Base-by-base conservation (phyloP, 108 stramenopile species). In the Cyclotella atomus region DNA sequence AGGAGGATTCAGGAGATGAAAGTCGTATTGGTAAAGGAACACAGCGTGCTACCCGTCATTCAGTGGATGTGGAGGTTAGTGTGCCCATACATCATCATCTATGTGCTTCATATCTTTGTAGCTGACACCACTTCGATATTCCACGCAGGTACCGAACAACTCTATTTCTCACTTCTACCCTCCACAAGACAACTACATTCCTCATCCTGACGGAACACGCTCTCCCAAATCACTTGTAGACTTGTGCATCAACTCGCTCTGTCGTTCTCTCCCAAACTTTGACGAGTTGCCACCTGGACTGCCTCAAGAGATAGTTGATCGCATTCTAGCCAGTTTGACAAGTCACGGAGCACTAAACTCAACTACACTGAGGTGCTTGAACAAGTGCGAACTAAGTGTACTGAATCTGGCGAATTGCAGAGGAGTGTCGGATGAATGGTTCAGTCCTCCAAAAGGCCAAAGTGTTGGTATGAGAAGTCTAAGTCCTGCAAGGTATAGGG, bases 341-440 rank as follows among this genome's bases (percentile, higher is more conserved):
- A 76, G 79, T 34, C 88, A 92, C 59, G 84, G 87, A 25, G 91
- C 94, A 36, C 56, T 92, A 30, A 95, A 92, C 59, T 72, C 83
- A 7, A 90, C 91, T 0, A 92, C 90, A 0, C 74, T 95, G 30
- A 65, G 84, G 12, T 79, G 79, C 16, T 63, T 95, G 32, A 43
- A 69, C 44, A 86, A 88, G 27, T 91, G 94, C 61, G 94, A 95
- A 77, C 53, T 91, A 23, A 67, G 64, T 10, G 55, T 65, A 5
- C 73, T 95, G 35, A 73, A 62, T n/a, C 55, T 95, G 47, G 66
- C 88, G 3, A 79, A 86, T 19, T 89, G 88, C 54, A 83, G 94
- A 9, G 90, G 90, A n/a, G 94, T 95, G 1, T 87, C 77, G 2
- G 94, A 95, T 65, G 85, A 87, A 47, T 94, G 93, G 93, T 66